Conservation (phyloP, 2,329 filamentous ascomycete genomes). For the Pseudogymnoascus sp. region DNA sequence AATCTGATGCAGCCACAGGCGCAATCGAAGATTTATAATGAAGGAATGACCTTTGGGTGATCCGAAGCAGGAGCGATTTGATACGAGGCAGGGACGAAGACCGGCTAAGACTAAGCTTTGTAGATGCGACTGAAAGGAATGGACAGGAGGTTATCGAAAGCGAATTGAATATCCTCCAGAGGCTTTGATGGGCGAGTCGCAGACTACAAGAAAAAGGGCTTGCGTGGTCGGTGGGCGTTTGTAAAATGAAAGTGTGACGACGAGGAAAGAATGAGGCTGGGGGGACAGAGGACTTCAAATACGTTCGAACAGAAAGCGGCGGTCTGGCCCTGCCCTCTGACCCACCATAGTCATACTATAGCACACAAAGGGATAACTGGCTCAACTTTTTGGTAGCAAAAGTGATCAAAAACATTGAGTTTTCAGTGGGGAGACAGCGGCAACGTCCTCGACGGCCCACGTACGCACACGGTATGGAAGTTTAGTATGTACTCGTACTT, state of each 20-base stretch:
- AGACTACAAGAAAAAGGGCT: slow-evolving; percentile 12
- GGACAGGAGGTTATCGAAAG: slow-evolving; percentile 8
- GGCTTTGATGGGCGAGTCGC: slow-evolving; percentile 6
- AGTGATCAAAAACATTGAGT: background rate
- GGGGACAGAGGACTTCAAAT: background rate
- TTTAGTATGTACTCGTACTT: background rate
- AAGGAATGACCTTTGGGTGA: background rate
- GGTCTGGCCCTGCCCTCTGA: slow-evolving; percentile 8
- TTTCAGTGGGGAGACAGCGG: slow-evolving; percentile 7
- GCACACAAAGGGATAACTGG: slow-evolving; percentile 1
- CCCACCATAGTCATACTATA: background rate
- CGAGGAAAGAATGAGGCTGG: background rate
- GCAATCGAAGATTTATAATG: slow-evolving; percentile 3
- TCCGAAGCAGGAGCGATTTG: slow-evolving; percentile 3
- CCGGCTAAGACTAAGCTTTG: slow-evolving; percentile 1
- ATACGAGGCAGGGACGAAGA: background rate
- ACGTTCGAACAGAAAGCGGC: background rate
- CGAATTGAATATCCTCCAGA: slow-evolving; percentile 11
- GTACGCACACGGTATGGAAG: background rate
- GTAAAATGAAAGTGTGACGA: slow-evolving; percentile 11
- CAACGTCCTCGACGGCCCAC: slow-evolving; percentile 2
- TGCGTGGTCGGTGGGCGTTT: slow-evolving; percentile 10
- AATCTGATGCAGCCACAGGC: slow-evolving; percentile 8
- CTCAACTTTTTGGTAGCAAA: background rate
- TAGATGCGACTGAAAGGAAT: slow-evolving; percentile 11